phyloP scores from a whole-genome alignment of 2,329 filamentous ascomycete species.

The Alternaria triticimaculans region DNA sequence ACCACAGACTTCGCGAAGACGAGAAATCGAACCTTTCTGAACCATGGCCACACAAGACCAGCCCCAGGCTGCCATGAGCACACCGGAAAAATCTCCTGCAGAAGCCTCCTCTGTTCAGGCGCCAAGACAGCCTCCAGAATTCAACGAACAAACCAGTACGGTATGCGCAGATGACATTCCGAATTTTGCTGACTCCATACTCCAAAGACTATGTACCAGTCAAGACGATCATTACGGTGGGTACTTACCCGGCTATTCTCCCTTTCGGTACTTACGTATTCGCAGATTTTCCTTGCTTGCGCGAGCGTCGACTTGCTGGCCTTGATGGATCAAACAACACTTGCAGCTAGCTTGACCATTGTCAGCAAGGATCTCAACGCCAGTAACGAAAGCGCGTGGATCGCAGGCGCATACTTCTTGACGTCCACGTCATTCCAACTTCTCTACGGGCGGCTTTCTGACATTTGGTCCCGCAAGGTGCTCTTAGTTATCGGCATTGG shows the following conservation, averaged over 20 bases:
- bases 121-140: conserved; percentile 2
- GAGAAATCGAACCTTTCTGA: background rate
- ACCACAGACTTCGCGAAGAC: background rate
- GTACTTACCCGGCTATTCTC: background rate
- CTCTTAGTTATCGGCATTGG: conserved; percentile 60
- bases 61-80: background rate
- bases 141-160: conserved; percentile 30
- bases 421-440: conserved; percentile 70
- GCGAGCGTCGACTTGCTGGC: conserved; percentile 30
- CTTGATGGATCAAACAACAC: conserved; percentile 31
- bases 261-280: conserved; percentile 1
- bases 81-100: background rate
- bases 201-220: conserved; percentile 24
- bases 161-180: background rate
- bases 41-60: background rate
- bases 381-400: conserved; percentile 61
- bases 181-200: background rate
- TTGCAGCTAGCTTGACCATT: conserved; percentile 29
- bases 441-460: conserved; percentile 67
- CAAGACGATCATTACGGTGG: conserved; percentile 27
- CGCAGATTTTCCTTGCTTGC: conserved; percentile 30
- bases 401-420: conserved; percentile 61
- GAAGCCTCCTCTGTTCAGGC: background rate
- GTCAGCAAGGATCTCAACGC: conserved; percentile 44
- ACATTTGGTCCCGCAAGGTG: conserved; percentile 60